Base-by-base conservation (phyloP, 2,329 filamentous ascomycete species). In the Purpureocillium lavendulum region DNA sequence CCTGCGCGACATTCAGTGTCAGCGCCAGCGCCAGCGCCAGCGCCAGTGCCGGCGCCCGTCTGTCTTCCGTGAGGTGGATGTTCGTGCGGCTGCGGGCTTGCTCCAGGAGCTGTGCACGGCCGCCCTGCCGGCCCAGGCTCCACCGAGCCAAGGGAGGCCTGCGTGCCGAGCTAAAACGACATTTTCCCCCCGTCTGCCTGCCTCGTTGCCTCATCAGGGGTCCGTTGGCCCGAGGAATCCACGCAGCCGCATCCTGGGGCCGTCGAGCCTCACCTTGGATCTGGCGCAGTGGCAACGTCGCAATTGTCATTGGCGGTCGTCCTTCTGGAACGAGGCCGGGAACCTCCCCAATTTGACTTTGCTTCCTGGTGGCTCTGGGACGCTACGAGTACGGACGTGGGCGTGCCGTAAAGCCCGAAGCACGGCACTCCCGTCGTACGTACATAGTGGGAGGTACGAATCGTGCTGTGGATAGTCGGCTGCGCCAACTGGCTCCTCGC, bases 111-210 rank as follows among this genome's bases (percentile, higher is more conserved):
- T n/a, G 35, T n/a, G 28, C 17, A 15, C 28, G 21, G 13, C 17
- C 18, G 38, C 30, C 32, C 18, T 30, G 24, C 38, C 18, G 38
- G 15, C 8, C 33, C 24, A 26, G 24, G 15, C 21, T 16, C 39
- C 33, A 36, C 33, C 30, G 17, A 16, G 30, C 14, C 34, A 31
- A 41, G 36, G 36, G 31, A 35, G 24, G 13, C 16, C 21, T 6
- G 21, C 10, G 14, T 31, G 34, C 29, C 36, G 36, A 41, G 33
- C 42, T 41, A 41, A 37, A 37, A 24, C 26, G 16, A 41, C 37
- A 41, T 36, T 36, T 40, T 30, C 30, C 17, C 30, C 10, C 21
- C 21, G 21, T 10, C 21, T 26, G 21, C 21, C 9, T 30, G 11
- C 14, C 35, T 13, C 26, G 12, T 36, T 36, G 15, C 35, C 26